Evolutionary conservation across 805 yeast genomes (phyloP).

Genomic region (Metschnikowia matae): DNA sequence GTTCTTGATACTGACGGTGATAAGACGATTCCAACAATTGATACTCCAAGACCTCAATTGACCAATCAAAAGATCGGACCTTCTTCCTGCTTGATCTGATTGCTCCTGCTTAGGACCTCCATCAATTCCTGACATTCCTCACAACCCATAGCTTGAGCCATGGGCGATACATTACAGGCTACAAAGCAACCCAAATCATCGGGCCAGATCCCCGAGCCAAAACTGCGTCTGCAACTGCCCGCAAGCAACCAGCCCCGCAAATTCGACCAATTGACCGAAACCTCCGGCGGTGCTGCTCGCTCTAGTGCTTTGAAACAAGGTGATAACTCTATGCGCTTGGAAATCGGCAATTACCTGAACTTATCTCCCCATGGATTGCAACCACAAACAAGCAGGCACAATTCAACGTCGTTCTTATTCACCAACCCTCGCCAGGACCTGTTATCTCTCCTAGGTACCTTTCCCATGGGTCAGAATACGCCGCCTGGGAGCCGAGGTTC

Average conservation of each 20-base stretch:
- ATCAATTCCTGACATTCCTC: background rate
- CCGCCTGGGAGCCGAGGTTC: background rate
- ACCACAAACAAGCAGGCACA: conserved; percentile 11
- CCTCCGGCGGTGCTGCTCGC: background rate
- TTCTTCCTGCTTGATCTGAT: no score
- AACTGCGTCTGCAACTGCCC: conserved; percentile 14
- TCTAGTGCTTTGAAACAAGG: conserved; percentile 5
- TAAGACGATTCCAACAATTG: no score
- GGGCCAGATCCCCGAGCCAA: conserved; percentile 2
- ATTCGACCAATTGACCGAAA: conserved; percentile 11
- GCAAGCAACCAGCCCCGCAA: conserved; percentile 15
- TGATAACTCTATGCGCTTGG: conserved; percentile 11
- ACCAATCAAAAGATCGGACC: no score
- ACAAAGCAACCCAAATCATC: conserved; percentile 3
- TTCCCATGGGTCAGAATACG: conserved; percentile 11
- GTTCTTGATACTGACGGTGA: no score
- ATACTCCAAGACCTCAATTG: no score
- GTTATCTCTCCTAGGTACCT: conserved; percentile 24
- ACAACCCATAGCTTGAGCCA: background rate
- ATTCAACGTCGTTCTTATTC: conserved; percentile 20
- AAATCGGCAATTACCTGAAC: conserved; percentile 9
- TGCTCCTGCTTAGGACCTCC: background rate
- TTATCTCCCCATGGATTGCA: conserved; percentile 7
- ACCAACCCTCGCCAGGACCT: conserved; percentile 29
- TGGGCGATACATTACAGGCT: conserved; percentile 16